Base-by-base conservation (phyloP, 2,329 filamentous ascomycete genomes). In the Fusarium pseudograminearum region DNA sequence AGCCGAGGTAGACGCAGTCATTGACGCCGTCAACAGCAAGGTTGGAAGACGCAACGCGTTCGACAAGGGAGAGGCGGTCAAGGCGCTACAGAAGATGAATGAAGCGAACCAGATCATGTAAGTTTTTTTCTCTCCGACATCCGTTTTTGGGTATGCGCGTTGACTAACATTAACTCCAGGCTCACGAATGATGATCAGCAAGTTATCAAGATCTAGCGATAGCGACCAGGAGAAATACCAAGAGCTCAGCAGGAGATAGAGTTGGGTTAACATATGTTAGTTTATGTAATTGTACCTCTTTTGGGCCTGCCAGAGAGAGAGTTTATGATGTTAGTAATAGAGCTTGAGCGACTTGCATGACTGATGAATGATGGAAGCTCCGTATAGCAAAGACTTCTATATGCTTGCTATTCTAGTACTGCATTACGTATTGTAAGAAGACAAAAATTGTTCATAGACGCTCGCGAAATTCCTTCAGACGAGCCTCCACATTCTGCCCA, bases 101-200 rank as follows among this genome's bases (percentile, higher is more conserved):
- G 90, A 92, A 70, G 84, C 86, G 73, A 98, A 98, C 79, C 90
- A 95, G 83, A 90, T 99, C 77, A 99, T 99, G 94, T 95, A 83
- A 87, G 92, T 89, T 57, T 44, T 22, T 30, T 40, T 14, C 14
- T 40, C 24, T 33, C 18, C 22, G 4, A 28, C 28, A 48, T 22
- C 44, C 26, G 41, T 16, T 20, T 34, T 33, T n/a, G 14, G 56
- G 24, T 20, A 30, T 9, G 7, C 31, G 28, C 12, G 28, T 33
- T 58, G 10, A 47, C 73, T 79, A 70, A 78, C 70, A 18, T 36
- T 7, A 22, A 34, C 18, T 33, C 8, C 58, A 89, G 85, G 86
- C 86, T 85, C 70, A 83, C 85, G 14, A 85, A 85, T 74, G 90
- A 90, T 42, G 86, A 91, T 18, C n/a, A 47, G 51, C 82, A 90